Evolutionary conservation across 257 asterid species (phyloP).

Genomic region (Knoxia roxburghii): DNA sequence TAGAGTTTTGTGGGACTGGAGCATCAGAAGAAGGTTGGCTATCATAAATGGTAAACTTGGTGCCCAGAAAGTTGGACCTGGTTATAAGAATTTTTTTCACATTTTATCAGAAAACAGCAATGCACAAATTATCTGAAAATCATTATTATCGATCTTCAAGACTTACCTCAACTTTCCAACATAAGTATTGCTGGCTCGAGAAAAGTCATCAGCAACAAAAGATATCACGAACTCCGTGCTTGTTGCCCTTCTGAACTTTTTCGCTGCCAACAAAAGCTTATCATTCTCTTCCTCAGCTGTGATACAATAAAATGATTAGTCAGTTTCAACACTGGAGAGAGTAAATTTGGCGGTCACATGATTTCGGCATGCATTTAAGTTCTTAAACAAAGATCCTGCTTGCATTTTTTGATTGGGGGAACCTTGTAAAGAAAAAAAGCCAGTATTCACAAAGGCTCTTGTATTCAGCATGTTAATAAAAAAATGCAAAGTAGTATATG

Average conservation of each 20-base stretch:
- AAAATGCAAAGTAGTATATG: background rate
- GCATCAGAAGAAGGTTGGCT: conserved; percentile 63
- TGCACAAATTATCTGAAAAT: background rate
- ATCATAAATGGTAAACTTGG: conserved; percentile 79
- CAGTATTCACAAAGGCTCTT: background rate
- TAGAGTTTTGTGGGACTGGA: conserved; percentile 33
- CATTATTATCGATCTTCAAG: background rate
- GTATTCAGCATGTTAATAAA: background rate
- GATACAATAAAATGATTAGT: conserved; percentile 26
- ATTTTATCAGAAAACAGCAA: conserved; percentile 3
- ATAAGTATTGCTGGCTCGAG: conserved; percentile 83
- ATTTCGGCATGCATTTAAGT: too few species aligned
- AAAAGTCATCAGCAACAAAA: conserved; percentile 75
- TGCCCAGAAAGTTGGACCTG: conserved; percentile 92
- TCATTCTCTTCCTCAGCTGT: conserved; percentile 75
- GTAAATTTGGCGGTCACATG: too few species aligned
- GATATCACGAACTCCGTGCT: conserved; percentile 82
- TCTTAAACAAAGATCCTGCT: too few species aligned
- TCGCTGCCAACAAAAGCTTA: conserved; percentile 74
- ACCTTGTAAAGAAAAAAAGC: too few species aligned
- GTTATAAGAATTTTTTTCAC: conserved; percentile 9
- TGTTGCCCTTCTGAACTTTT: conserved; percentile 69
- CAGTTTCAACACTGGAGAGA: conserved; percentile 8
- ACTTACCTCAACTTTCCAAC: conserved; percentile 78
- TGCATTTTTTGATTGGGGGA: too few species aligned